These are phyloP conservation scores for Coelastrella sp. DNA, from an alignment of 139 green algal genomes.

Conservation along the genomic window DNA sequence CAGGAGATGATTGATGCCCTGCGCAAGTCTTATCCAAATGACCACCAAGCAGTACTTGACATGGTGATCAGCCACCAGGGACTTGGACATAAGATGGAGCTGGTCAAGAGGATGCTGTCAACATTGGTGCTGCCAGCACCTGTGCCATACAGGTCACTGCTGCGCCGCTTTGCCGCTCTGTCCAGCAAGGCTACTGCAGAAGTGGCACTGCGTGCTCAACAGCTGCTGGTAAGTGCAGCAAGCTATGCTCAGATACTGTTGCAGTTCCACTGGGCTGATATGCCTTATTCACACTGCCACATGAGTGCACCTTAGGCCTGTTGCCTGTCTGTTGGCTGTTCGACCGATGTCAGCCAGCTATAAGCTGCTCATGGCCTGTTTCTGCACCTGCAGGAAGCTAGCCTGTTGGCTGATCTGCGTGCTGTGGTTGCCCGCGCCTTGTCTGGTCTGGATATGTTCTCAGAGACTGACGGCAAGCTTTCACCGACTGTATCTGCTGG, in stretches of 20 bases:
- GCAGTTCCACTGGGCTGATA: too few species aligned
- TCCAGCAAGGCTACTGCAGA: conserved; percentile 56
- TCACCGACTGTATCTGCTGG: conserved; percentile 33
- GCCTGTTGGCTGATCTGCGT: conserved; percentile 89
- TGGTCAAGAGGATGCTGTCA: conserved; percentile 84
- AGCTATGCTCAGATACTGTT: background rate
- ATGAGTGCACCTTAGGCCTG: background rate
- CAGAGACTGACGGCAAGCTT: conserved; percentile 51
- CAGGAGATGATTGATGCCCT: conserved; percentile 92
- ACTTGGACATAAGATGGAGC: conserved; percentile 74
- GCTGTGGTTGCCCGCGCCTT: conserved; percentile 86
- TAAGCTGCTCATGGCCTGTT: too few species aligned
- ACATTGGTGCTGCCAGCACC: conserved; percentile 82
- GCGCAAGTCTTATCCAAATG: conserved; percentile 65
- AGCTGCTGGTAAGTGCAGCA: conserved; percentile 70
- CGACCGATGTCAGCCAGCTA: too few species aligned
- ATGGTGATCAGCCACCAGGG: conserved; percentile 78
- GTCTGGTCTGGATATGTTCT: conserved; percentile 92
- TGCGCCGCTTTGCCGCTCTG: conserved; percentile 86
- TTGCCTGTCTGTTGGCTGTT: too few species aligned
- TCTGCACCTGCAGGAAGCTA: conserved; percentile 79
- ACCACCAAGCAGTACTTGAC: conserved; percentile 81
- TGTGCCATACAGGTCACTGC: conserved; percentile 75
- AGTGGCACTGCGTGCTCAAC: conserved; percentile 66
- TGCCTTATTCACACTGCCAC: background rate